Conservation (phyloP, 352 stramenopile species). For the Globisporangium splendens region DNA sequence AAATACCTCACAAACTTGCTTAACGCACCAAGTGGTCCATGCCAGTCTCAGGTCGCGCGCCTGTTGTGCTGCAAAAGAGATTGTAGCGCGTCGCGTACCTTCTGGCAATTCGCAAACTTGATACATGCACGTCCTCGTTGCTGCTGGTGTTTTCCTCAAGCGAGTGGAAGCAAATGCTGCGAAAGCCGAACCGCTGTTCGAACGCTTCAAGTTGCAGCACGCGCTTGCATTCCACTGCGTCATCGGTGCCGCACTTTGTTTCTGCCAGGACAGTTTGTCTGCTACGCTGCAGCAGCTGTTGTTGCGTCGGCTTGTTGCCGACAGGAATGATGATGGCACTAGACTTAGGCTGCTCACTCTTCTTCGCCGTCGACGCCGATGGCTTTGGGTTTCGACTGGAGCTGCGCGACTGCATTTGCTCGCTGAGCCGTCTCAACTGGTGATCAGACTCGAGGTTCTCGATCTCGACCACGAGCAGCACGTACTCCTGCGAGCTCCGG, state of each 20-base stretch:
- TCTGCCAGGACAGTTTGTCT: background rate
- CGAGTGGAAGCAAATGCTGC: constrained; percentile 25
- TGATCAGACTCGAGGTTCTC: constrained; percentile 65
- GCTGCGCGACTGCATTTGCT: constrained; percentile 40
- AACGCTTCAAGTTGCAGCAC: constrained; percentile 16
- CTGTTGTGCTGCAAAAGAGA: constrained; percentile 22
- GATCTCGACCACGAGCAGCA: constrained; percentile 64
- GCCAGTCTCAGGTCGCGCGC: constrained; percentile 12
- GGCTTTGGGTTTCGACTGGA: too few species aligned
- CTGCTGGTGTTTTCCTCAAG: background rate
- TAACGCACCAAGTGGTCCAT: constrained; percentile 24
- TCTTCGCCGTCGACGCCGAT: constrained; percentile 3
- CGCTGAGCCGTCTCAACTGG: constrained; percentile 57
- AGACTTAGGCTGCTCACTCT: constrained; percentile 18
- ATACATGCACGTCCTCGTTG: background rate
- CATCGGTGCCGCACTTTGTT: too few species aligned
- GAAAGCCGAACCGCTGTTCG: constrained; percentile 8
- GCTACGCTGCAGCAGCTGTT: constrained; percentile 6
- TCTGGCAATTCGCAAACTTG: background rate
- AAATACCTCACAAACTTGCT: background rate
- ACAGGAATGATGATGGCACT: constrained; percentile 31
- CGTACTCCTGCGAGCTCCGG: constrained; percentile 54
- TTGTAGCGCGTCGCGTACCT: constrained; percentile 13
- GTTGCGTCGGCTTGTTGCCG: background rate
- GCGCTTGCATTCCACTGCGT: background rate